Evolutionary conservation across 805 yeast species (phyloP).

Genomic region (Ogataea trehaloabstinens): DNA sequence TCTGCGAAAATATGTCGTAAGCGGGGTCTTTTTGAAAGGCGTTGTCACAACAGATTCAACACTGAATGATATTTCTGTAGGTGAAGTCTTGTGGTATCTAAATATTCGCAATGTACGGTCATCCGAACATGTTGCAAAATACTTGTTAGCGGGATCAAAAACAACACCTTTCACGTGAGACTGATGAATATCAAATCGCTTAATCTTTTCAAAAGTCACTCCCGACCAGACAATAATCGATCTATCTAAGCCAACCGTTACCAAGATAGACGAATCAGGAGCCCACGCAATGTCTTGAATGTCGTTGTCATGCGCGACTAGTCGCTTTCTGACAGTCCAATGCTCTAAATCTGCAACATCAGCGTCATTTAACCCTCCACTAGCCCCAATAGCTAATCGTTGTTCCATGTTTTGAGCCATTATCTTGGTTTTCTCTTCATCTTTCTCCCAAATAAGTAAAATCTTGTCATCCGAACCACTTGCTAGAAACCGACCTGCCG

Average conservation of each 20-base stretch:
- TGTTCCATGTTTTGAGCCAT: constrained; percentile 29
- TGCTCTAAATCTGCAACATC: constrained; percentile 76
- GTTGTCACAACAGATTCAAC: constrained; percentile 79
- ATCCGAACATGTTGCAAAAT: constrained; percentile 95
- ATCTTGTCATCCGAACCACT: constrained; percentile 95
- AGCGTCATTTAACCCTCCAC: constrained; percentile 41
- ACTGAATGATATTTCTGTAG: constrained; percentile 73
- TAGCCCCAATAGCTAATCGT: constrained; percentile 14
- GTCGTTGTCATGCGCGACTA: constrained; percentile 97
- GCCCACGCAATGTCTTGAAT: constrained; percentile 98
- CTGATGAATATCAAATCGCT: constrained; percentile 88
- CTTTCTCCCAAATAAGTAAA: constrained; percentile 88
- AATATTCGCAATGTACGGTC: constrained; percentile 89
- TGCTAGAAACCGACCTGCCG: constrained; percentile 87
- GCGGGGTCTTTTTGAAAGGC: constrained; percentile 86
- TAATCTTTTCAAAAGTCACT: constrained; percentile 81
- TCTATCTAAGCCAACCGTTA: constrained; percentile 92
- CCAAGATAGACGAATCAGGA: constrained; percentile 86
- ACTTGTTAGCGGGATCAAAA: constrained; percentile 97
- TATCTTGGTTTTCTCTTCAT: constrained; percentile 59
- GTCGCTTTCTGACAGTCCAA: constrained; percentile 90
- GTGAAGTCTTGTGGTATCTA: constrained; percentile 71
- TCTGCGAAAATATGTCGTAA: constrained; percentile 85
- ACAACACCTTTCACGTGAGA: constrained; percentile 95
- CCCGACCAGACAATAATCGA: constrained; percentile 95